These are phyloP conservation scores for Rhizopogon salebrosus DNA, from an alignment of 768 basidiomycete genomes.

Conservation along the genomic window DNA sequence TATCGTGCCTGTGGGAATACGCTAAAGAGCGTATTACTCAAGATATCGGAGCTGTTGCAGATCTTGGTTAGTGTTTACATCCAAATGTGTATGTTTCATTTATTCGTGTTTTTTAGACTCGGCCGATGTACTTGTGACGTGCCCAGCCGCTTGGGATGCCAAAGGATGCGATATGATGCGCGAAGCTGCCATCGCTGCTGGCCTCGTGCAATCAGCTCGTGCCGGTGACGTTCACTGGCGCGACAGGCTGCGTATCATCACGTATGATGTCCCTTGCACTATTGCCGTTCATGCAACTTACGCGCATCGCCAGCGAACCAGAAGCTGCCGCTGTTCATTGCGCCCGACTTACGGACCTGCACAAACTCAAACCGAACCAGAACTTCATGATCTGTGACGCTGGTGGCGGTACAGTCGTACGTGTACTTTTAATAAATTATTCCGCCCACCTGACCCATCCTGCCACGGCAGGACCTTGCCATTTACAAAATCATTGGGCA, in stretches of 20 bases:
- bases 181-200: conserved; percentile 75
- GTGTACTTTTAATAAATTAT: conserved; percentile 22
- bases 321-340: conserved; percentile 93
- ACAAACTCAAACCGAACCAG: conserved; percentile 73
- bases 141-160: conserved; percentile 90
- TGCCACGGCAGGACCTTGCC: conserved; percentile 32
- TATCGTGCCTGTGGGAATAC: conserved; percentile 81
- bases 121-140: conserved; percentile 82
- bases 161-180: conserved; percentile 83
- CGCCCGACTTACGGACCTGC: conserved; percentile 73
- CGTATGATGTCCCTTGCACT: conserved; percentile 30
- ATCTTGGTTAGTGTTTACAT: conserved; percentile 54
- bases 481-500: conserved; percentile 80
- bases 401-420: conserved; percentile 73
- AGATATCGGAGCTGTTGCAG: conserved; percentile 82
- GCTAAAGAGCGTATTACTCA: conserved; percentile 83
- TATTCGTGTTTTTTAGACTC: conserved; percentile 42
- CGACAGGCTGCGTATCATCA: conserved; percentile 80
- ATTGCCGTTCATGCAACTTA: background rate
- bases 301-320: conserved; percentile 42
- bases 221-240: conserved; percentile 74
- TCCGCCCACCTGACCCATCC: conserved; percentile 2
- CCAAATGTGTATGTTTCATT: background rate
- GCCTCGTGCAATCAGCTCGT: conserved; percentile 66
- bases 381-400: conserved; percentile 93